A percentile compares a stretch with the other conserved stretches of the same genome.
Evolutionary conservation across 2,329 filamentous ascomycete species (phyloP).

Genomic region (Aplosporella prunicola): DNA sequence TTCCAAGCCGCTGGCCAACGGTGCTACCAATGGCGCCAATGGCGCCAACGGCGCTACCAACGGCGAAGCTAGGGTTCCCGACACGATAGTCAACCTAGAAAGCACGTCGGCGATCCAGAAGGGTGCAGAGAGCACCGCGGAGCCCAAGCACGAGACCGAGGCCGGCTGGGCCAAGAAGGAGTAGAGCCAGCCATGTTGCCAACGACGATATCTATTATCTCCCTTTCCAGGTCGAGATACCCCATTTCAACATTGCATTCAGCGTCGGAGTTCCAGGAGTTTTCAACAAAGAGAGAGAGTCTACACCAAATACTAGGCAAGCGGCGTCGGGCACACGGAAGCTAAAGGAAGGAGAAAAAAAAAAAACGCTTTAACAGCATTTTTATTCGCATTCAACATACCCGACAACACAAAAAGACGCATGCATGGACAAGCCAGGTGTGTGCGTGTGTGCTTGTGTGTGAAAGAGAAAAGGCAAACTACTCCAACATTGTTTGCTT

Average conservation of each 20-base stretch:
- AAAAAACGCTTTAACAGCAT: constrained; percentile 3
- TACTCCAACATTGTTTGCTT: no score
- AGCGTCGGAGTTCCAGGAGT: constrained; percentile 10
- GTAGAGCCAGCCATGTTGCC: background rate
- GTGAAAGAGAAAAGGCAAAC: no score
- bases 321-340: constrained; percentile 6
- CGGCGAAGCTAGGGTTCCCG: constrained; percentile 1
- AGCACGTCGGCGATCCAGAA: constrained; percentile 7
- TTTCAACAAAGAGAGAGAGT: constrained; percentile 10
- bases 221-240: constrained; percentile 5
- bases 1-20: background rate
- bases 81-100: constrained; percentile 5
- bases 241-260: constrained; percentile 4
- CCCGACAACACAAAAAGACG: no score
- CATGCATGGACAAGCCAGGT: no score
- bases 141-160: background rate
- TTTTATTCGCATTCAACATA: background rate
- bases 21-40: background rate
- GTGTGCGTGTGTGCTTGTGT: no score
- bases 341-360: no score
- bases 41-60: constrained; percentile 1
- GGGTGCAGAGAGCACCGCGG: background rate
- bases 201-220: constrained; percentile 3
- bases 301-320: no score
- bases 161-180: constrained; percentile 1